These are phyloP conservation scores for Halophytophthora batemanensis DNA, from an alignment of 352 stramenopile genomes.

Conservation along the genomic window DNA sequence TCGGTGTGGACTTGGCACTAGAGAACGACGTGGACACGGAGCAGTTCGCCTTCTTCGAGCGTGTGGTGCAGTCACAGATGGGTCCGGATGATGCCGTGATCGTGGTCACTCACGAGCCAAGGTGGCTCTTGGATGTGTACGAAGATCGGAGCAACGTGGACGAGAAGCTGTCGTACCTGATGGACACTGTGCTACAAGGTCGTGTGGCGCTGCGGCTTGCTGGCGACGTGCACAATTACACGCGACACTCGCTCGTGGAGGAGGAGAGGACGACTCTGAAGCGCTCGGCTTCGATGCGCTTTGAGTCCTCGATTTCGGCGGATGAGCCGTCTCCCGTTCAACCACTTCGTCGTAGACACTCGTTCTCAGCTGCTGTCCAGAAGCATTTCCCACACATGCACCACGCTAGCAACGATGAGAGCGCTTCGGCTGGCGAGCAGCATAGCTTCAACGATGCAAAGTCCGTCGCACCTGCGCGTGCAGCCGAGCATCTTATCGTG, in stretches of 20 bases:
- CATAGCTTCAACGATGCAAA: constrained; percentile 8
- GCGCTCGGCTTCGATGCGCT: constrained; percentile 27
- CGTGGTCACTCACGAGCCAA: constrained; percentile 89
- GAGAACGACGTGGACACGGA: constrained; percentile 93
- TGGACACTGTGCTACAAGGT: constrained; percentile 71
- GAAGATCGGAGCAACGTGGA: constrained; percentile 68
- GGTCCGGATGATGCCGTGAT: constrained; percentile 84
- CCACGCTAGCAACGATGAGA: constrained; percentile 21
- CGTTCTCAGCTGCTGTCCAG: constrained; percentile 27
- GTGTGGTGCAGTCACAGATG: constrained; percentile 75
- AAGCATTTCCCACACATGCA: constrained; percentile 84
- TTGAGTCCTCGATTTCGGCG: constrained; percentile 15
- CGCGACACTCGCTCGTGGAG: constrained; percentile 79
- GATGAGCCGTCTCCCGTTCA: constrained; percentile 1
- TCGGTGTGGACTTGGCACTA: constrained; percentile 89
- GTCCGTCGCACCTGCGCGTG: no score
- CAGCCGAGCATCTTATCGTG: constrained; percentile 79
- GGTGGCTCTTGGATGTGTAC: constrained; percentile 90
- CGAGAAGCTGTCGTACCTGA: constrained; percentile 74
- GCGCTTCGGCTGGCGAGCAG: neutral
- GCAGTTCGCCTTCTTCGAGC: constrained; percentile 91
- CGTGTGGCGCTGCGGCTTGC: constrained; percentile 78
- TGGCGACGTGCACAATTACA: constrained; percentile 94
- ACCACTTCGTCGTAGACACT: constrained; percentile 26
- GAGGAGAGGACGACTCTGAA: constrained; percentile 29